Evolutionary conservation across 2,329 filamentous ascomycete species (phyloP), one percentile per base, ranked within the genome.

Genomic region (Nakataea oryzae): DNA sequence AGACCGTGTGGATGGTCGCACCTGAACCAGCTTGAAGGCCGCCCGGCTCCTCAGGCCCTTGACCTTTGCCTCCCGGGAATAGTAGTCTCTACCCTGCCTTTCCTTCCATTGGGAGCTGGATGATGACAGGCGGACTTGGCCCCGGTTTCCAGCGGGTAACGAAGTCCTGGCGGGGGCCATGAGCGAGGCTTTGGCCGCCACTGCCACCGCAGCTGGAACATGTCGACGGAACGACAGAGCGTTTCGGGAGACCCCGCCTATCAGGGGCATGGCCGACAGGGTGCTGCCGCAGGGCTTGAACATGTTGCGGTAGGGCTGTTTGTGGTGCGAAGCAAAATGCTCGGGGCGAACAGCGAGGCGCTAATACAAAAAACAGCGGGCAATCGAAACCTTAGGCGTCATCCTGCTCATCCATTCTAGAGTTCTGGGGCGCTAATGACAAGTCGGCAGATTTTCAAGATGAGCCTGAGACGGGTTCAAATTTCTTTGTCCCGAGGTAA

Each of bases 1-100:
- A 47, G 34, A 17, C 21, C 17, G 4, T 13, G 27, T 7, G n/a
- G n/a, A 68, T 50, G 17, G 41, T 8, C 41, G 21, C 71, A 91
- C 91, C 80, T 97, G 90, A 24, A 97, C 75, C 12, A 99, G 79
- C 74, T 99, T 99, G 74, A 95, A 97, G 0, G 93, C 95, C 29
- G 95, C 95, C 65, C 95, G 86, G 69, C 91, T 96, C 75, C 93
- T 97, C 63, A 97, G 77, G 0, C 88, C 88, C 67, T 89, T 82
- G 2, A 96, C 86, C 70, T 86, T 89, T 57, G 95, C 93, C 68
- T 89, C 85, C 62, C 84, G 84, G 0, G 88, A 84, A 72, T 86
- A 96, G 24, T 75, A 75, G 75, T 99, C 95, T 54, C 75, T 81
- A 54, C 78, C 78, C 71, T 97, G 93, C 26, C 95, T 87, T 61